Percentiles rank a stretch among this genome's conserved stretches.
phyloP scores from a whole-genome alignment of 805 yeast genomes.

The Metschnikowia matae region DNA sequence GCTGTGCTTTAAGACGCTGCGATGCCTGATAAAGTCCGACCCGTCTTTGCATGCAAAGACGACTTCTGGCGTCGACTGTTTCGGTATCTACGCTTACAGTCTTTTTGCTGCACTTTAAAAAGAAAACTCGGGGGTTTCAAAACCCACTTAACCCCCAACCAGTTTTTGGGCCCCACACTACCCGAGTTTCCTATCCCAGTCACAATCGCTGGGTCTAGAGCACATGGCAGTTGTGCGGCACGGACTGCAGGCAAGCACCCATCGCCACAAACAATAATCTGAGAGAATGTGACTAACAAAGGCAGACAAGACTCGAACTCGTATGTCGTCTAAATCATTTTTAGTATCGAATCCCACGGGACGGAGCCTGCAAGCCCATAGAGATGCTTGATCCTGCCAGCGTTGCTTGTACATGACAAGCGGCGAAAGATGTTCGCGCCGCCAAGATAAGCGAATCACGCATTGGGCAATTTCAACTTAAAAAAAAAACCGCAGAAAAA shows the following conservation, averaged over 20 bases:
- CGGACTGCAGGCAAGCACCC: not conserved
- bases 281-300: not conserved
- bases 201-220: not conserved
- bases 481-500: not conserved
- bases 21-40: not conserved
- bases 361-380: not conserved
- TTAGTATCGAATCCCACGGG: too few relatives aligned
- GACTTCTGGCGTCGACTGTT: not conserved
- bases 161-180: not conserved
- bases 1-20: constrained; percentile 3
- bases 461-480: constrained; percentile 1
- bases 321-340: too few relatives aligned
- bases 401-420: not conserved
- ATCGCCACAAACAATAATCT: not conserved
- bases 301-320: not conserved
- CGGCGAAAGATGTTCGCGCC: constrained; percentile 5
- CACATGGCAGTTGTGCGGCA: not conserved
- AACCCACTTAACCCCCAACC: not conserved
- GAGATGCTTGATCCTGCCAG: not conserved
- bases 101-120: too few relatives aligned
- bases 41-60: not conserved
- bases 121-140: too few relatives aligned
- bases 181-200: not conserved
- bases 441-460: constrained; percentile 6
- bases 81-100: too few relatives aligned